These are phyloP conservation scores for Backusella parvicylindrica DNA, from an alignment of 192 early-diverging fungal genomes.

Conservation along the genomic window DNA sequence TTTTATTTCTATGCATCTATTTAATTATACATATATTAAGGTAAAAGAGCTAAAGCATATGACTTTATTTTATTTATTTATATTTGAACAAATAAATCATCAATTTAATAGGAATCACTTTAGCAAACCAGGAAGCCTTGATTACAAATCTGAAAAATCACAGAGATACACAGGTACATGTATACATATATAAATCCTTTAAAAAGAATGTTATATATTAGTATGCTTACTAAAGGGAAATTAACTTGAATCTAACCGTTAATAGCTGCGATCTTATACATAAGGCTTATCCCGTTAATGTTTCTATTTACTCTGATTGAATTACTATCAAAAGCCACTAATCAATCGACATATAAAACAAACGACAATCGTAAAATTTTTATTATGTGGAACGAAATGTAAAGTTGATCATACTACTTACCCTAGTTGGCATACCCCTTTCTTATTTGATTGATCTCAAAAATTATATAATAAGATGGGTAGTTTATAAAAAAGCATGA, in stretches of 20 bases:
- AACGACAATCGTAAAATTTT: neutral
- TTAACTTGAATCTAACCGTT: neutral
- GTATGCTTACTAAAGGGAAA: neutral
- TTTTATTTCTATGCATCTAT: too few relatives aligned
- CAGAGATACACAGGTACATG: neutral
- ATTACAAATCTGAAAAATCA: too few relatives aligned
- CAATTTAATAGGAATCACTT: too few relatives aligned
- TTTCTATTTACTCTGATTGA: neutral
- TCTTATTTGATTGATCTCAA: neutral
- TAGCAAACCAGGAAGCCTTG: too few relatives aligned
- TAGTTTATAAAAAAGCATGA: neutral
- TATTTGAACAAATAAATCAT: too few relatives aligned
- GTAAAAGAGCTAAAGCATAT: too few relatives aligned
- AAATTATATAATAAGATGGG: neutral
- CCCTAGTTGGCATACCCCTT: neutral
- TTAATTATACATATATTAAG: too few relatives aligned
- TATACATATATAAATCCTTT: neutral
- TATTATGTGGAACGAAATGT: neutral
- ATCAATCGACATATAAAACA: neutral
- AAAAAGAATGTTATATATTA: neutral
- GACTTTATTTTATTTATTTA: too few relatives aligned
- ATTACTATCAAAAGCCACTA: neutral
- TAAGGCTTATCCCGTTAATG: neutral
- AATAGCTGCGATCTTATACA: neutral
- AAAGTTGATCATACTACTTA: neutral